Evolutionary conservation across 306 rosid genomes (phyloP).

Genomic region (Cucurbita argyrosperma): DNA sequence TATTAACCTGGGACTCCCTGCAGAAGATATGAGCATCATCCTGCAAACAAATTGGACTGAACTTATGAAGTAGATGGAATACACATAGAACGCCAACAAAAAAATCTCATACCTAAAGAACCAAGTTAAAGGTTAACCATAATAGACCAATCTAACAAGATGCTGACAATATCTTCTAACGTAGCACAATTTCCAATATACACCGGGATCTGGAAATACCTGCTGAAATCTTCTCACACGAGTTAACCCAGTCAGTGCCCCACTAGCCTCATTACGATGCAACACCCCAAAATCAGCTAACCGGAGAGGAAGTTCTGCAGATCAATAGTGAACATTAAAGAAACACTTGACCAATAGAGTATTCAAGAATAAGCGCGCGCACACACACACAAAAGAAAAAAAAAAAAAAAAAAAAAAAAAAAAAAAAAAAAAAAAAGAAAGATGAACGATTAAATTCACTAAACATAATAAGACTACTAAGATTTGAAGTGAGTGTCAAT

Average conservation of each 20-base stretch:
- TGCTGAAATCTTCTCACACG: slow-evolving; percentile 95
- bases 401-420: too few species aligned
- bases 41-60: slow-evolving; percentile 28
- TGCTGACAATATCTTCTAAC: not conserved
- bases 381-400: too few species aligned
- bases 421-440: not conserved
- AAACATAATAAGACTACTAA: not conserved
- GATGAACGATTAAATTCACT: not conserved
- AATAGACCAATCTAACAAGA: not conserved
- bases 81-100: not conserved
- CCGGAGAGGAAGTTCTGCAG: slow-evolving; percentile 82
- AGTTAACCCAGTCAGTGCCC: slow-evolving; percentile 86
- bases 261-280: slow-evolving; percentile 97
- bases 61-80: slow-evolving; percentile 11
- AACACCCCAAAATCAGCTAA: slow-evolving; percentile 93
- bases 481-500: not conserved
- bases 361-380: not conserved
- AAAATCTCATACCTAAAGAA: not conserved
- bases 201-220: slow-evolving; percentile 22
- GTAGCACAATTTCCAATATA: not conserved
- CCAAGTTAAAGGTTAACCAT: not conserved
- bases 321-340: slow-evolving; percentile 5
- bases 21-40: slow-evolving; percentile 98
- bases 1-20: slow-evolving; percentile 74
- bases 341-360: not conserved